A percentile compares a stretch with the other conserved stretches of the same genome.
Conservation (phyloP, 1,284 basidiomycete species). For the Ustilago cynodontis region DNA sequence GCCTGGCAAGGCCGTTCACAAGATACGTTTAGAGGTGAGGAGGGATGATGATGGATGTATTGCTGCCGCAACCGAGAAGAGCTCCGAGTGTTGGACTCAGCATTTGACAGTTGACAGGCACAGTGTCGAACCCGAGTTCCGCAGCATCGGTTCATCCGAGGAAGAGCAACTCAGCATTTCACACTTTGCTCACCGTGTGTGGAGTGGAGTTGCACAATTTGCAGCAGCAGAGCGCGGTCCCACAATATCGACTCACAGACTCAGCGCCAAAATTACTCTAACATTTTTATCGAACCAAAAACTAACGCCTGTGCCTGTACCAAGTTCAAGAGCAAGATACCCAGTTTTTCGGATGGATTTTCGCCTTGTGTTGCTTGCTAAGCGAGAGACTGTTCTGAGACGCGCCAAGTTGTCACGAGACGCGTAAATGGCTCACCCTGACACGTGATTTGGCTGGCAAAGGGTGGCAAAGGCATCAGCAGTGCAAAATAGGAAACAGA, state of each 20-base stretch:
- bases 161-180: constrained; percentile 10
- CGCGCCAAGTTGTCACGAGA: constrained; percentile 2
- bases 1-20: neutral
- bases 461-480: no score
- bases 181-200: neutral
- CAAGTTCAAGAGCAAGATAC: no score
- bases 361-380: neutral
- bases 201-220: neutral
- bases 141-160: constrained; percentile 3
- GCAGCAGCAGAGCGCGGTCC: constrained; percentile 12
- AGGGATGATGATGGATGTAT: neutral
- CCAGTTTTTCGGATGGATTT: no score
- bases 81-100: constrained; percentile 2
- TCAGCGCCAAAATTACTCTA: no score
- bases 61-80: neutral
- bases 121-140: neutral
- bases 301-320: no score
- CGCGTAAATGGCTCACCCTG: constrained; percentile 5
- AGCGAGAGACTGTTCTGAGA: neutral
- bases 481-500: neutral
- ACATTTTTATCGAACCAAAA: no score
- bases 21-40: neutral
- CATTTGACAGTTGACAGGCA: neutral
- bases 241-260: neutral
- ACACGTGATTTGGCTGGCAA: constrained; percentile 5